Base-by-base conservation (phyloP, 140 eudicot genomes). In the Oenanthe javanica region DNA sequence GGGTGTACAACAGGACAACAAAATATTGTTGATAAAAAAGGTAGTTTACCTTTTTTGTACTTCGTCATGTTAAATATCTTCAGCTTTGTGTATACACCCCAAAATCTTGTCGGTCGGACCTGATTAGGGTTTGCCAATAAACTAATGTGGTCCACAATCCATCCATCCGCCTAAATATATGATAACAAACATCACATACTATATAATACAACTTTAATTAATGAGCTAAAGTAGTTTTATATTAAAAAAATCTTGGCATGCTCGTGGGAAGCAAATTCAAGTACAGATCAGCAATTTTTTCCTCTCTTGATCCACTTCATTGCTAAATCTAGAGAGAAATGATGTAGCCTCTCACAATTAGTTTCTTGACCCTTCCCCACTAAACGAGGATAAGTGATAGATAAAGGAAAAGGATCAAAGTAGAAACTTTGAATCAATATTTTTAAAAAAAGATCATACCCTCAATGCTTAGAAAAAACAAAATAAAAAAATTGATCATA, bases 1-100 rank as follows among this genome's bases (percentile, higher is more conserved):
- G 67, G 67, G 27, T 19, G 31, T 21, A 23, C 7, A 4, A 21
- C 31, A 21, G 4, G 27, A 59, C 31, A 45, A n/a, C 54, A 73
- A 73, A 75, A 15, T 2, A 61, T 43, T 61, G 49, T 42, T 6
- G 46, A 74, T 72, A 69, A 36, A 67, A 36, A 55, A 67, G 38
- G 38, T 9, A 52, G 45, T 82, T 25, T 78, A 92, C 98, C 97
- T 89, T 94, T 94, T 84, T 86, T 90, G 87, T 94, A 94, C 42
- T 86, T 85, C 15, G 97, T 92, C 98, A 94, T 90, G 87, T 94
- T 90, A 72, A 94, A 94, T 84, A 94, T 92, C 86, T 94, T 94
- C 81, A 94, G 92, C 87, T 94, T 94, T 25, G 98, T 94, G 89
- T 94, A 94, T 72, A 94, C 98, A 82, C 98, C 98, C 98, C 98